Evolutionary conservation across 2,329 filamentous ascomycete species (phyloP), one percentile per base, ranked within the genome.

Genomic region (Aspergillus fijiensis): DNA sequence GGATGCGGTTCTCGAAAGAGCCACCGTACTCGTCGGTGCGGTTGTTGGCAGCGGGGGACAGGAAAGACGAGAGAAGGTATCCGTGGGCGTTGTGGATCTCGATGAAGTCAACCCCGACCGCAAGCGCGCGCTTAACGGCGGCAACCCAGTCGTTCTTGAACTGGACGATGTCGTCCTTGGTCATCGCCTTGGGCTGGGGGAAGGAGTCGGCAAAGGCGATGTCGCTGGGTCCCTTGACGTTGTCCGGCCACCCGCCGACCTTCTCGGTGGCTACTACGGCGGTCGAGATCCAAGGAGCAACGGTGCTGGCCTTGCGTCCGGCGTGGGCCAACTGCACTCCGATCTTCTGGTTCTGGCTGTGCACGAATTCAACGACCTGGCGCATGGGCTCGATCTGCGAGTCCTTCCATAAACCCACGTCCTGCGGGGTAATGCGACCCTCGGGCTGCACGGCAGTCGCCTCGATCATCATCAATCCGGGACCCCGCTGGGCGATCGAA

Each of bases 291-390:
- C 77, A 80, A 0, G 85, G 85, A 0, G 85, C 82, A 3, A 86
- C 80, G 2, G 83, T 85, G 63, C 78, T 81, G 5, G 85, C 84
- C 67, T 87, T 87, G 31, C 85, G 75, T 6, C 92, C 92, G 0
- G 91, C 92, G 70, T 96, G 92, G 1, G 80, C 90, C 4, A 96
- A 82, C 79, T 96, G 92, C 62, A 96, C 88, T 55, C 85, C 91
- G 55, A 91, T 86, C 64, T 89, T 86, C 70, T 92, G 87, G 71
- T 83, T 84, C 76, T 96, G 92, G 27, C 84, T 86, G 79, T 96
- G 92, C 2, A 89, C 85, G 63, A 92, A 96, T 62, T 96, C 90
- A 39, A 88, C 85, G 50, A 94, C 84, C 60, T 85, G 84, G 19
- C 68, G 66, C 60, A 96, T 78, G 0, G 88, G 87, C 63, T 84